Base-by-base conservation (phyloP, 2,329 filamentous ascomycete genomes). In the Aureobasidium mangrovei region DNA sequence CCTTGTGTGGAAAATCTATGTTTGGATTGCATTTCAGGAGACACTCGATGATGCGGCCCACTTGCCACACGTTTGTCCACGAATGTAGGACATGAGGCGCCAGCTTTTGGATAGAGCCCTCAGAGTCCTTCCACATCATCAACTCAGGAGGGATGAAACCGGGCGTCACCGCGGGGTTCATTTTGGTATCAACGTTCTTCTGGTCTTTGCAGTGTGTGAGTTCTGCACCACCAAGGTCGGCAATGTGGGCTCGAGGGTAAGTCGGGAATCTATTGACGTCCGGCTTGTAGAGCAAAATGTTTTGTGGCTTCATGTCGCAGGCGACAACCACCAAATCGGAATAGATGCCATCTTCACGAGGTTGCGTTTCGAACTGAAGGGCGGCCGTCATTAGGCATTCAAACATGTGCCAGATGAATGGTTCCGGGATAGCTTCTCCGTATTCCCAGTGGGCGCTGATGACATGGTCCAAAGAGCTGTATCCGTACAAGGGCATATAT, bases 21-120 rank as follows among this genome's bases (percentile, higher is more conserved):
- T 9, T 8, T 35, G 8, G 9, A 26, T 18, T 29, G 9, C 5
- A 18, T 18, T 18, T 18, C 18, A 18, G 18, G 18, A 49, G 26
- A 8, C 3, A 39, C n/a, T 49, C 46, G 12, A 49, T 32, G 4
- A 8, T 32, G 24, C 46, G 35, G 12, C 46, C 35, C 8, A 12
- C 4, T 32, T 49, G 46, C 46, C 46, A 49, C 1, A 49, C n/a
- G 32, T 49, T 49, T 35, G 46, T 40, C 46, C 46, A 49, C 18
- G 18, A 18, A 18, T 18, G 18, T 18, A 18, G 18, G 18, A 18
- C 18, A 18, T 18, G 18, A 18, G 18, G 18, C 18, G 18, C 18
- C 18, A 18, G 18, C 18, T 18, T 18, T 18, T 18, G 18, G 18
- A 18, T 18, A 18, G 18, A 18, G 18, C 18, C 18, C 18, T 18